Base-by-base conservation (phyloP, 2,329 filamentous ascomycete genomes). In the Spiromastix sp. region DNA sequence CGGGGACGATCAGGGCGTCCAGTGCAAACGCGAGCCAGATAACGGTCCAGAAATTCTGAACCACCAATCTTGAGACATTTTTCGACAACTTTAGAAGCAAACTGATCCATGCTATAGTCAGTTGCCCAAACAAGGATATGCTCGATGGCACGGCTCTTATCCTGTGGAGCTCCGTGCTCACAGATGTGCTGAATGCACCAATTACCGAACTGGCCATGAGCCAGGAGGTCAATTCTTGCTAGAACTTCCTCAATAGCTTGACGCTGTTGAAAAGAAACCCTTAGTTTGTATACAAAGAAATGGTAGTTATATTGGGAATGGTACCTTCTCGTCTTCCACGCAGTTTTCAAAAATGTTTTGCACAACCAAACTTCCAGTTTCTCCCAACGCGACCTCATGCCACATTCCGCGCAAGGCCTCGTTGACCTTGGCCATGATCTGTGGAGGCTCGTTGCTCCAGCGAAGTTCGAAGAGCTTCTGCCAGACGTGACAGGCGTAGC, bases 291-390 rank as follows among this genome's bases (percentile, higher is more conserved):
- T 5, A 6, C n/a, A 11, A 5, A 22, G 4, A 27, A 8, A 32
- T 21, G 31, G 57, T 35, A 56, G 50, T 22, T 2, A 36, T 13
- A 30, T 10, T 17, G 16, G 28, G 11, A 24, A 11, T 22, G 67
- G 44, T 67, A 89, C 86, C 78, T 98, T 98, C 65, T 98, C 91
- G 52, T 96, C 89, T 54, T 98, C 93, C 19, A 96, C 74, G 52
- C 91, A 98, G 53, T 98, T 98, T 66, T 98, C 91, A 58, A 98
- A 98, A 54, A 98, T 98, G 59, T 98, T 98, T 62, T 98, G 91
- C 32, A 98, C 93, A 30, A 98, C 91, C 49, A 98, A 71, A 58
- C 91, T 98, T 41, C 91, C 91, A 8, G 93, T 98, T 67, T 98
- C 91, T 22, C 91, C 91, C 34, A 96, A 68, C 15, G 93, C 93